phyloP scores from a whole-genome alignment of 2,329 filamentous ascomycete genomes.

The Colletotrichum lini region DNA sequence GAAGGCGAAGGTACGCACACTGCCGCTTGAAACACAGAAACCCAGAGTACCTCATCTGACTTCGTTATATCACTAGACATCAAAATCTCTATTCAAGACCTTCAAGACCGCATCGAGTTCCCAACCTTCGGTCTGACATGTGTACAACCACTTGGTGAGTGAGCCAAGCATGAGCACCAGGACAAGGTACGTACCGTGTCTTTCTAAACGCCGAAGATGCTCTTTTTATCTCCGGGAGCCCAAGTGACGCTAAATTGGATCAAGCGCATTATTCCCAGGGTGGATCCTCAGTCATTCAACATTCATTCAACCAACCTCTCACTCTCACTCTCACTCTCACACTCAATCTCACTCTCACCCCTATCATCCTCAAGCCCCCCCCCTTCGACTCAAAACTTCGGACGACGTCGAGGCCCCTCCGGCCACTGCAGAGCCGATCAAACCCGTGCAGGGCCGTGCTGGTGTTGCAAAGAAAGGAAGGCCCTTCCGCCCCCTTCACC shows the following conservation, averaged over 20 bases:
- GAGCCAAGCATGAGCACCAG: too few relatives aligned
- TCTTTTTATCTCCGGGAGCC: slow-evolving; percentile 12
- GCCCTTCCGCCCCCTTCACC: neutral
- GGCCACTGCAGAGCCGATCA: slow-evolving; percentile 16
- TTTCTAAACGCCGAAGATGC: slow-evolving; percentile 17
- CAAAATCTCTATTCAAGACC: too few relatives aligned
- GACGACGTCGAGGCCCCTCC: slow-evolving; percentile 22
- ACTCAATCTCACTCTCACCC: neutral
- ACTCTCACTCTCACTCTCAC: too few relatives aligned
- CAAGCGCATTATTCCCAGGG: neutral
- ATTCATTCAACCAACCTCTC: too few relatives aligned
- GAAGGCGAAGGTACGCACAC: too few relatives aligned
- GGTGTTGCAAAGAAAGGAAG: slow-evolving; percentile 7
- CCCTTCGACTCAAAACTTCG: slow-evolving; percentile 4
- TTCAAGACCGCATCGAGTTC: neutral
- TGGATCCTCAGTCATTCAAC: slow-evolving; percentile 24
- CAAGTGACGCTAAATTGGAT: slow-evolving; percentile 5
- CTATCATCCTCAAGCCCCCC: too few relatives aligned
- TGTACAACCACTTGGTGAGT: neutral
- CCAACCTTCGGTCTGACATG: neutral
- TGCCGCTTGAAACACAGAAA: too few relatives aligned
- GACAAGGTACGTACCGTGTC: neutral
- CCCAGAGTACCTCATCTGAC: too few relatives aligned
- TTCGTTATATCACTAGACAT: too few relatives aligned
- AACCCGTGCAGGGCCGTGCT: slow-evolving; percentile 36